Conservation (phyloP, 805 yeast genomes). For the Ogataea degrootiae region DNA sequence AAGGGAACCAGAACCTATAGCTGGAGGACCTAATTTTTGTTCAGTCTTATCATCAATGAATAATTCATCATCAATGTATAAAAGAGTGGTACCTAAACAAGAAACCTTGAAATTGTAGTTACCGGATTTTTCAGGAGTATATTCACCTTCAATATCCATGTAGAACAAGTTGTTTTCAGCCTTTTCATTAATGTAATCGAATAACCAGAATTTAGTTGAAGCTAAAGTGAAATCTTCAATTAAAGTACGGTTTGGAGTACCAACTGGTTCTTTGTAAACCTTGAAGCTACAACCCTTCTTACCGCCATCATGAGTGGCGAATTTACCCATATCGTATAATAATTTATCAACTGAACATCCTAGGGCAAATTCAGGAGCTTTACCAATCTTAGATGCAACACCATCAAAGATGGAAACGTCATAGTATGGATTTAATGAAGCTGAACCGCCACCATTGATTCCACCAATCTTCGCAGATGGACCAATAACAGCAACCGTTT, state of each 20-base stretch:
- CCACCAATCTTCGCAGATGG: conserved; percentile 50
- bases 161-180: conserved; percentile 28
- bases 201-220: conserved; percentile 14
- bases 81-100: conserved; percentile 38
- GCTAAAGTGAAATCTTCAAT: conserved; percentile 25
- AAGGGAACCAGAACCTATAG: conserved; percentile 32
- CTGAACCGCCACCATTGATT: conserved; percentile 62
- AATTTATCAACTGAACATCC: conserved; percentile 29
- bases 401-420: conserved; percentile 13
- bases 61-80: conserved; percentile 38
- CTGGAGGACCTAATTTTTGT: conserved; percentile 34
- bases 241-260: conserved; percentile 17
- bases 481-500: conserved; percentile 52
- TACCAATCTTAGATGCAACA: conserved; percentile 18
- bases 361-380: conserved; percentile 25
- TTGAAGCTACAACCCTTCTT: conserved; percentile 25
- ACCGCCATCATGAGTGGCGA: conserved; percentile 17
- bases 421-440: conserved; percentile 32
- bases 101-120: conserved; percentile 37
- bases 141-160: conserved; percentile 36
- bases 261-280: conserved; percentile 27
- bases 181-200: conserved; percentile 21
- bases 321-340: conserved; percentile 13
- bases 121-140: conserved; percentile 33
- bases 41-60: conserved; percentile 41